These are phyloP conservation scores for Bryoerythrophyllum caledonicum DNA, from an alignment of 225 moss, liverwort and hornwort genomes.

Conservation along the genomic window DNA sequence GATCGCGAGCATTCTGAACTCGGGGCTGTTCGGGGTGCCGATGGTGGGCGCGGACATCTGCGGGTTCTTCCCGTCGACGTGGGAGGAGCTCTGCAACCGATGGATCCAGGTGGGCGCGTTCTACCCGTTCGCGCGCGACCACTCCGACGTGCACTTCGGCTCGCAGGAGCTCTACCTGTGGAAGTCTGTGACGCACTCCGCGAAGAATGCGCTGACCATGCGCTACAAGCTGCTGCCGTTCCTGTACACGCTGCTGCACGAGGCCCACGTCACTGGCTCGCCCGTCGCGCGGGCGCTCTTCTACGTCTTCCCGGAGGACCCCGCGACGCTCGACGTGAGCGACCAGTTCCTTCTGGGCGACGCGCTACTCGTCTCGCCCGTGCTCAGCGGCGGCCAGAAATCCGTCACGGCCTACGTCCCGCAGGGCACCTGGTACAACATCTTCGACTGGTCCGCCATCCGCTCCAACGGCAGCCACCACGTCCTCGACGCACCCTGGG, in stretches of 20 bases:
- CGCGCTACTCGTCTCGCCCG: constrained; percentile 69
- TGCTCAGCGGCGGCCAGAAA: constrained; percentile 33
- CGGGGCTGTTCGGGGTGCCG: constrained; percentile 67
- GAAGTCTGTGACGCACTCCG: constrained; percentile 63
- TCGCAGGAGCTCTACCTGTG: constrained; percentile 83
- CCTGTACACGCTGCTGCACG: constrained; percentile 66
- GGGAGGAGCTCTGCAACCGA: constrained; percentile 85
- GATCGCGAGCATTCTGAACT: constrained; percentile 68
- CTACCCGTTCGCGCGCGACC: constrained; percentile 83
- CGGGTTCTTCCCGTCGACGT: constrained; percentile 53
- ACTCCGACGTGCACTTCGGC: constrained; percentile 42
- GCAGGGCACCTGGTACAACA: constrained; percentile 63
- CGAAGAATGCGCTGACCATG: constrained; percentile 45
- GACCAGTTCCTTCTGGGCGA: constrained; percentile 74
- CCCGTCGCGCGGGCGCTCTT: constrained; percentile 77
- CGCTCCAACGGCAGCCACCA: constrained; percentile 22
- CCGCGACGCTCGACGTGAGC: constrained; percentile 37
- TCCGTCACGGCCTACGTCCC: constrained; percentile 74
- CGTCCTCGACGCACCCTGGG: constrained; percentile 43
- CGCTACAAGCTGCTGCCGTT: constrained; percentile 77
- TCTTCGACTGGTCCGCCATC: constrained; percentile 54
- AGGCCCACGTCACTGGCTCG: constrained; percentile 55
- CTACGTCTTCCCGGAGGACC: constrained; percentile 67
- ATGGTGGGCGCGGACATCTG: constrained; percentile 93
- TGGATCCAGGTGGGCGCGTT: constrained; percentile 86